Evolutionary conservation across 768 basidiomycete species (phyloP), one percentile per base, ranked within the genome.

Genomic region (Suillus alpinus): DNA sequence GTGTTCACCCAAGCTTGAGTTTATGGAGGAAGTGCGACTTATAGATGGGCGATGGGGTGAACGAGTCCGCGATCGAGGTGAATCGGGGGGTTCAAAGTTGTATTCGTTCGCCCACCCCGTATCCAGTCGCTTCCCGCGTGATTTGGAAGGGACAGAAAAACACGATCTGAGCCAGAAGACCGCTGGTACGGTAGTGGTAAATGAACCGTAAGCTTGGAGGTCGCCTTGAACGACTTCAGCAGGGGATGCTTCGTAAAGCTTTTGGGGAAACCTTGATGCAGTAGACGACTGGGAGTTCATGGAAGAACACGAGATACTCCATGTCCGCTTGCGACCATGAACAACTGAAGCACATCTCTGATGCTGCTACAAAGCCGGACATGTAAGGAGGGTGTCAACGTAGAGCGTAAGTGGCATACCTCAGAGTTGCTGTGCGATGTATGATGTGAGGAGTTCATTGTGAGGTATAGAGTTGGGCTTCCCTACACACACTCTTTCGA

Each of bases 141-240:
- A 37, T 9, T 65, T 46, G 26, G 63, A 47, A 16, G 56, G 39
- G 37, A 37, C 20, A 6, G 70, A 67, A 44, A 72, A 64, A 23
- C 56, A 67, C 20, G 65, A 51, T 23, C 66, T 69, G 41, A 78
- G 72, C 61, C 71, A 68, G 2, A 71, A 65, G 8, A 64, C 51
- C 16, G 77, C 77, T n/a, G 76, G 68, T 18, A 64, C 57, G 0
- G 78, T 80, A 0, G 78, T 75, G 1, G 76, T 72, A 56, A 81
- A 81, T 10, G 80, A 75, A 37, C 78, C 79, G 43, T 69, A 66
- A 36, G 69, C 73, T 36, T 69, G 67, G 8, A 71, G 55, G 31
- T 58, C 49, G 12, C 72, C 73, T 37, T 68, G 56, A n/a, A 56
- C 59, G 63, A 63, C 69, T 31, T 67, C 64, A 26, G 73, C 66